These are phyloP conservation scores for Madurella mycetomatis DNA, from an alignment of 2,329 filamentous ascomycete species.

Conservation along the genomic window DNA sequence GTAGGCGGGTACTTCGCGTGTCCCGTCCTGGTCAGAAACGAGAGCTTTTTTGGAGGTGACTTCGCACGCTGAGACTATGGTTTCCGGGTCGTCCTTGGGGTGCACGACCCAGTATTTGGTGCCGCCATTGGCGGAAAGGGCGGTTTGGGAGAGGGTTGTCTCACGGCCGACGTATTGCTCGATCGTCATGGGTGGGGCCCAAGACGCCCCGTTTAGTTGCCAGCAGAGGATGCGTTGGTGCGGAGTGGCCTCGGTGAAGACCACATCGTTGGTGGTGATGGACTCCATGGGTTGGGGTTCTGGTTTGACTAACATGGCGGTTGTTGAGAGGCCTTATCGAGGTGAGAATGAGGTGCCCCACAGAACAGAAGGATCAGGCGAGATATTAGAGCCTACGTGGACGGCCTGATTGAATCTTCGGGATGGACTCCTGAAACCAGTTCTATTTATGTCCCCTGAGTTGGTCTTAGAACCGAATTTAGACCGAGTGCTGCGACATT, in stretches of 20 bases:
- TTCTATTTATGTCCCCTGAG: neutral
- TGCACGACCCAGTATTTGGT: slow-evolving; percentile 33
- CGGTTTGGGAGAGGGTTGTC: slow-evolving; percentile 26
- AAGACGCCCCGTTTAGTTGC: slow-evolving; percentile 32
- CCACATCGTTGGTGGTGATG: slow-evolving; percentile 21
- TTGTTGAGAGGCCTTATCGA: neutral
- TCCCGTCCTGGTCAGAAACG: slow-evolving; percentile 3
- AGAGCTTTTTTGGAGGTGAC: slow-evolving; percentile 26
- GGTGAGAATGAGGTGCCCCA: neutral
- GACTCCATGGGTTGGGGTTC: neutral
- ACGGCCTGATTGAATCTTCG: too few relatives aligned
- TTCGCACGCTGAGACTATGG: slow-evolving; percentile 34
- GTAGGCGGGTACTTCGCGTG: slow-evolving; percentile 22
- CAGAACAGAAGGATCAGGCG: neutral
- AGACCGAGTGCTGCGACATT: too few relatives aligned
- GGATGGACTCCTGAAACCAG: neutral
- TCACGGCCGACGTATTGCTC: slow-evolving; percentile 30
- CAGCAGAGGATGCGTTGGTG: slow-evolving; percentile 29
- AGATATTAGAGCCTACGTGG: too few relatives aligned
- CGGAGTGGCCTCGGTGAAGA: slow-evolving; percentile 30
- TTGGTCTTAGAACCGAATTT: too few relatives aligned
- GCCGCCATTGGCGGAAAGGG: slow-evolving; percentile 25
- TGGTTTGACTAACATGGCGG: neutral
- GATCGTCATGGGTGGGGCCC: slow-evolving; percentile 30
- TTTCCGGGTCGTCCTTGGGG: slow-evolving; percentile 24